These are phyloP conservation scores for Cephaloascus albidus DNA, from an alignment of 805 yeast species.

Conservation along the genomic window DNA sequence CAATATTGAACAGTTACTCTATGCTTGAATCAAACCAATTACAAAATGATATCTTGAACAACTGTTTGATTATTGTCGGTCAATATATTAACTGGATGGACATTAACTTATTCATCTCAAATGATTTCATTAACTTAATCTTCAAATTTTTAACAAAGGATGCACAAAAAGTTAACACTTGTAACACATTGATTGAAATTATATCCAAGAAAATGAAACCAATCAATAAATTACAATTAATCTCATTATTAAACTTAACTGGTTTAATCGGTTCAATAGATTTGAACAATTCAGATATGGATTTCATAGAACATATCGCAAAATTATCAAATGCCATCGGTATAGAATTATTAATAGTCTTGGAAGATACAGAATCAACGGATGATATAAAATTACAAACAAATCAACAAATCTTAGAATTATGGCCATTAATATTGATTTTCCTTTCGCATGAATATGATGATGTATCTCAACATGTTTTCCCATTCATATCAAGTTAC, in stretches of 20 bases:
- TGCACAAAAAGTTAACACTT: slow-evolving; percentile 47
- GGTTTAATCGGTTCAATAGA: slow-evolving; percentile 32
- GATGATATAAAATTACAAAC: slow-evolving; percentile 24
- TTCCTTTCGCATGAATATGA: slow-evolving; percentile 80
- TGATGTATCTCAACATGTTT: slow-evolving; percentile 76
- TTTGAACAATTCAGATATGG: slow-evolving; percentile 37
- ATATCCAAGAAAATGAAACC: slow-evolving; percentile 51
- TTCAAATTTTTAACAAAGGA: slow-evolving; percentile 42
- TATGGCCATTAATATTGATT: slow-evolving; percentile 65
- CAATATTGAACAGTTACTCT: slow-evolving; percentile 33
- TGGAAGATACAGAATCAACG: slow-evolving; percentile 44
- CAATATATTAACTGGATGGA: slow-evolving; percentile 91
- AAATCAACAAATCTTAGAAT: slow-evolving; percentile 39
- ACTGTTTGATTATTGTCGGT: slow-evolving; percentile 62
- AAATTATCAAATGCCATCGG: slow-evolving; percentile 68
- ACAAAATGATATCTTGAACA: slow-evolving; percentile 40
- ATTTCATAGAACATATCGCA: slow-evolving; percentile 69
- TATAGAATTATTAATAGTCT: slow-evolving; percentile 58
- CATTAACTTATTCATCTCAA: slow-evolving; percentile 59
- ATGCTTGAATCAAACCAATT: slow-evolving; percentile 13
- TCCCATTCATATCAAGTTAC: slow-evolving; percentile 72
- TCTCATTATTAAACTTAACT: slow-evolving; percentile 61
- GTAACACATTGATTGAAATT: slow-evolving; percentile 42
- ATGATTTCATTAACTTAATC: slow-evolving; percentile 46
- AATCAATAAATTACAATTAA: slow-evolving; percentile 49